These are phyloP conservation scores for Aspergillus aculeatinus DNA, from an alignment of 2,329 filamentous ascomycete genomes.

Conservation along the genomic window DNA sequence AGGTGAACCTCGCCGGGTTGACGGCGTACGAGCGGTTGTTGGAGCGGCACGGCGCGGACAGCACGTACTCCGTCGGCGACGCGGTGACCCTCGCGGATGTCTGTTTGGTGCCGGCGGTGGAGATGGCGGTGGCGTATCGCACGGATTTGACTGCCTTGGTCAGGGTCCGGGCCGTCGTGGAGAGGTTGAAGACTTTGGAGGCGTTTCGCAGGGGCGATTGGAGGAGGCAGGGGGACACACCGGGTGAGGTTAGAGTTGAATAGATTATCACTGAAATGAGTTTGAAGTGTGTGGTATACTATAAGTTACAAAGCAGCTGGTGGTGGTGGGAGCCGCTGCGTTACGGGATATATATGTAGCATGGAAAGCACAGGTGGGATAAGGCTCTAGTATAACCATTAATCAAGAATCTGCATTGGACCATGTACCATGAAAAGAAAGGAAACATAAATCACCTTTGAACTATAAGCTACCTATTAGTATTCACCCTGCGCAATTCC, in stretches of 20 bases:
- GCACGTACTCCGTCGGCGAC: neutral
- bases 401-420: too few relatives aligned
- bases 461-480: too few relatives aligned
- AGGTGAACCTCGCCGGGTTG: neutral
- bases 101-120: neutral
- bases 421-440: too few relatives aligned
- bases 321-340: too few relatives aligned
- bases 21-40: neutral
- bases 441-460: too few relatives aligned
- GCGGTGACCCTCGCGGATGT: neutral
- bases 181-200: neutral
- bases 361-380: too few relatives aligned
- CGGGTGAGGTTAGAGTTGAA: neutral
- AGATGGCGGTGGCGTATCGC: neutral
- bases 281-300: too few relatives aligned
- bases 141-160: neutral
- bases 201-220: neutral
- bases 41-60: neutral
- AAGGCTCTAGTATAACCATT: too few relatives aligned
- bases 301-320: too few relatives aligned
- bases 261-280: too few relatives aligned
- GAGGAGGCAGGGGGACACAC: conserved; percentile 4
- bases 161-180: neutral
- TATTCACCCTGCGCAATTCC: too few relatives aligned
- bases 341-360: too few relatives aligned